These are phyloP conservation scores for Petunia secreta DNA, from an alignment of 257 asterid genomes.

Conservation along the genomic window DNA sequence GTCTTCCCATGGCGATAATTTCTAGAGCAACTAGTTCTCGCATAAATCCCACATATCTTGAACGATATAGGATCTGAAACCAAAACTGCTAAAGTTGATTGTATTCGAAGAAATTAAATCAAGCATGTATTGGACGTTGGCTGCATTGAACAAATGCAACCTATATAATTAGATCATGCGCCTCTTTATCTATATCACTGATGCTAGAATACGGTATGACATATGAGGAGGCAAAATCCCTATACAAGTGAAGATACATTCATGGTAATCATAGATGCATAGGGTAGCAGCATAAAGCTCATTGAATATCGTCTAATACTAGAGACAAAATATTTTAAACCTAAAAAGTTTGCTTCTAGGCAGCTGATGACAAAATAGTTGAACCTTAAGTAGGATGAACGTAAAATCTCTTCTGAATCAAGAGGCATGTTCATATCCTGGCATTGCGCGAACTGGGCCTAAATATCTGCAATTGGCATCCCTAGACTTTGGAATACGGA, in stretches of 20 bases:
- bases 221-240: conserved; percentile 1
- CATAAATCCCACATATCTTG: conserved; percentile 13
- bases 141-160: no score
- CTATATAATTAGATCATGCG: no score
- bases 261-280: conserved; percentile 11
- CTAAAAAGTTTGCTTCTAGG: not conserved
- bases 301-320: not conserved
- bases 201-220: not conserved
- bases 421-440: conserved; percentile 6
- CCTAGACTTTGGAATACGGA: not conserved
- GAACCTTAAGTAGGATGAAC: not conserved
- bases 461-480: not conserved
- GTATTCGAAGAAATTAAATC: conserved; percentile 1
- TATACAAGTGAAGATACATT: not conserved
- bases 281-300: not conserved
- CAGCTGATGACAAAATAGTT: not conserved
- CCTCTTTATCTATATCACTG: no score
- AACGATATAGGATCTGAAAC: not conserved
- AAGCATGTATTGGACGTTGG: no score
- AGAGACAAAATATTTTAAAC: not conserved
- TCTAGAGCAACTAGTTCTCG: conserved; percentile 10
- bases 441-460: not conserved
- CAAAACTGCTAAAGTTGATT: not conserved
- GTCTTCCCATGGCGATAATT: not conserved
- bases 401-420: not conserved